Conservation (phyloP, 1,284 basidiomycete genomes). For the Ustilago shanxiensis region DNA sequence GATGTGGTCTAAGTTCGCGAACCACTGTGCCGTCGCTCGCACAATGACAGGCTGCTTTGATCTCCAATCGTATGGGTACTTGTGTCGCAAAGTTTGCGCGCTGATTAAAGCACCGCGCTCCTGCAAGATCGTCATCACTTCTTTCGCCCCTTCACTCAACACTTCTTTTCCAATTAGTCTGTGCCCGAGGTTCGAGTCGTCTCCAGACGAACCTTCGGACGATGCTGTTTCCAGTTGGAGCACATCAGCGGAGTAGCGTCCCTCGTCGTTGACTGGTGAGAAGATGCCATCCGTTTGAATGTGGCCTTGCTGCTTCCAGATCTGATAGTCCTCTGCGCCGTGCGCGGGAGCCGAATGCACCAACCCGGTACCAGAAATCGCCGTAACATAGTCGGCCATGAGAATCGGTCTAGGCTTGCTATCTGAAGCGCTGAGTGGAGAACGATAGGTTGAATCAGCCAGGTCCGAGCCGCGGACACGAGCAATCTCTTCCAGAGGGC, state of each 20-base stretch:
- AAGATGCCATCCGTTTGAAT: slow-evolving; percentile 48
- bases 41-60: slow-evolving; percentile 92
- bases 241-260: slow-evolving; percentile 76
- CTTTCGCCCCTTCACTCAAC: slow-evolving; percentile 79
- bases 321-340: slow-evolving; percentile 87
- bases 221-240: slow-evolving; percentile 19
- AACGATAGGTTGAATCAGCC: slow-evolving; percentile 77
- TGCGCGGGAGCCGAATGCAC: slow-evolving; percentile 97
- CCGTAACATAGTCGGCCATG: slow-evolving; percentile 79
- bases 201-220: slow-evolving; percentile 72
- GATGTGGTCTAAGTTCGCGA: slow-evolving; percentile 87
- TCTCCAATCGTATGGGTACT: slow-evolving; percentile 98
- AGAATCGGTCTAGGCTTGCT: slow-evolving; percentile 71
- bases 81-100: slow-evolving; percentile 81
- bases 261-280: slow-evolving; percentile 80
- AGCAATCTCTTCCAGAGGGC: slow-evolving; percentile 39
- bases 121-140: slow-evolving; percentile 75
- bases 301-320: slow-evolving; percentile 56
- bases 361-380: slow-evolving; percentile 91
- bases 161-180: slow-evolving; percentile 80
- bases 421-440: slow-evolving; percentile 76
- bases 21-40: slow-evolving; percentile 98
- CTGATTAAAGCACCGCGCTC: slow-evolving; percentile 76
- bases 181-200: slow-evolving; percentile 66
- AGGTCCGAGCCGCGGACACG: slow-evolving; percentile 71